These are phyloP conservation scores for Teratosphaeriaceae sp. DNA, from an alignment of 2,329 filamentous ascomycete genomes.

Conservation along the genomic window DNA sequence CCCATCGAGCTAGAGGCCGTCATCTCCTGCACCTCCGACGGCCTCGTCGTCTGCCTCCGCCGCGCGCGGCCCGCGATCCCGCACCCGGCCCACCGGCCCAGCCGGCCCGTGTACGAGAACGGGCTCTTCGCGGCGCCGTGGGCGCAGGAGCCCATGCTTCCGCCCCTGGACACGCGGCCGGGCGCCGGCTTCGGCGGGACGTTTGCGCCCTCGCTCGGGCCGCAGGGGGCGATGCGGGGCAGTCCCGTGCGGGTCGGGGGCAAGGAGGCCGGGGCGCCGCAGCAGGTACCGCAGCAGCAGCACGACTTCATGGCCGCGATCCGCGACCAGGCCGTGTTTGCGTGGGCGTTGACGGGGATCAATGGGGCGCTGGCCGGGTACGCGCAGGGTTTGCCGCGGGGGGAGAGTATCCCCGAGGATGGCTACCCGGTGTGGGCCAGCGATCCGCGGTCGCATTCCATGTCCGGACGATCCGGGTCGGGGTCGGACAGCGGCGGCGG, in stretches of 20 bases:
- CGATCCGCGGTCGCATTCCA: slow-evolving; percentile 14
- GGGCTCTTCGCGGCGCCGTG: slow-evolving; percentile 76
- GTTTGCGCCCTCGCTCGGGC: slow-evolving; percentile 33
- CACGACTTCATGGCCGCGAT: slow-evolving; percentile 72
- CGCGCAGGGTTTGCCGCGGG: slow-evolving; percentile 53
- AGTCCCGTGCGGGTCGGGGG: slow-evolving; percentile 35
- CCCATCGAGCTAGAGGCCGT: slow-evolving; percentile 76
- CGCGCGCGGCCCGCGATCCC: slow-evolving; percentile 66
- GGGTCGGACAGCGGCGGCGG: too few species aligned
- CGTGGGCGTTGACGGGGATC: slow-evolving; percentile 74
- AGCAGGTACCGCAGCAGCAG: too few species aligned
- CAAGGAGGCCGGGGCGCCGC: too few species aligned
- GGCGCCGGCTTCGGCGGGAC: slow-evolving; percentile 21
- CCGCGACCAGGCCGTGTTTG: slow-evolving; percentile 79
- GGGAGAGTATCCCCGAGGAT: slow-evolving; percentile 56
- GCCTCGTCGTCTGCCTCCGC: slow-evolving; percentile 73
- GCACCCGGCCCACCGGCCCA: slow-evolving; percentile 43
- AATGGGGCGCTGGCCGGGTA: slow-evolving; percentile 66
- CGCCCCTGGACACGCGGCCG: slow-evolving; percentile 31
- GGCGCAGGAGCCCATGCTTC: slow-evolving; percentile 59
- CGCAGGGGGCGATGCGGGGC: slow-evolving; percentile 22
- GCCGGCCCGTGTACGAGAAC: slow-evolving; percentile 44
- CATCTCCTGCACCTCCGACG: slow-evolving; percentile 86
- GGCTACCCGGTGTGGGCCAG: slow-evolving; percentile 56
- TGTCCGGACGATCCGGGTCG: too few species aligned